These are phyloP conservation scores for Straminergon stramineum DNA, from an alignment of 225 moss, liverwort and hornwort species.

Conservation along the genomic window DNA sequence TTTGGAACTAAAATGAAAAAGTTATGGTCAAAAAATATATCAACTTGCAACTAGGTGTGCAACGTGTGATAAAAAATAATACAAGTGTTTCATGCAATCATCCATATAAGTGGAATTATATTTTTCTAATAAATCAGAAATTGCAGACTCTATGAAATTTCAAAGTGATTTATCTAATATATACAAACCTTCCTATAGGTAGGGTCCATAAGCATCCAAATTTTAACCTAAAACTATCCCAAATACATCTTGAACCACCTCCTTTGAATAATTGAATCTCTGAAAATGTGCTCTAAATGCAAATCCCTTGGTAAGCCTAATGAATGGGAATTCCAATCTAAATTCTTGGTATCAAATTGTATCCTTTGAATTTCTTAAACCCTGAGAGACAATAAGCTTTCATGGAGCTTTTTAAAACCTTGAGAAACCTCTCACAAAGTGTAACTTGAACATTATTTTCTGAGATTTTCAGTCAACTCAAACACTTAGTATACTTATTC, in stretches of 20 bases:
- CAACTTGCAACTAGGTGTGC: no score
- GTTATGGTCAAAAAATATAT: no score
- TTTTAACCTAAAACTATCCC: neutral
- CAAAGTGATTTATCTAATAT: neutral
- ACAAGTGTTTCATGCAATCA: no score
- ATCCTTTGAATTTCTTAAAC: neutral
- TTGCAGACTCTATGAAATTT: neutral
- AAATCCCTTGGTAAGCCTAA: neutral
- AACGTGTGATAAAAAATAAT: no score
- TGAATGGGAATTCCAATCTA: neutral
- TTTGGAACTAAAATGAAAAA: no score
- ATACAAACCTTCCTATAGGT: neutral
- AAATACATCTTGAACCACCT: neutral
- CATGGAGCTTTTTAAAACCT: neutral
- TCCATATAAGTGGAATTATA: neutral
- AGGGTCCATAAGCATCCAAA: neutral
- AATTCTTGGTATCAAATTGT: neutral
- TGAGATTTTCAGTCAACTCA: neutral
- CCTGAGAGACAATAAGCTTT: neutral
- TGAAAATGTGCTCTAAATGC: neutral
- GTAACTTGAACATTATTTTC: neutral
- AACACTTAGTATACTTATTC: neutral
- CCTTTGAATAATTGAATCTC: neutral
- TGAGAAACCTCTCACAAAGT: rapidly evolving
- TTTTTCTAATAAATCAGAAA: neutral